These are phyloP conservation scores for Falciphora oryzae DNA, from an alignment of 2,329 filamentous ascomycete species.

Conservation along the genomic window DNA sequence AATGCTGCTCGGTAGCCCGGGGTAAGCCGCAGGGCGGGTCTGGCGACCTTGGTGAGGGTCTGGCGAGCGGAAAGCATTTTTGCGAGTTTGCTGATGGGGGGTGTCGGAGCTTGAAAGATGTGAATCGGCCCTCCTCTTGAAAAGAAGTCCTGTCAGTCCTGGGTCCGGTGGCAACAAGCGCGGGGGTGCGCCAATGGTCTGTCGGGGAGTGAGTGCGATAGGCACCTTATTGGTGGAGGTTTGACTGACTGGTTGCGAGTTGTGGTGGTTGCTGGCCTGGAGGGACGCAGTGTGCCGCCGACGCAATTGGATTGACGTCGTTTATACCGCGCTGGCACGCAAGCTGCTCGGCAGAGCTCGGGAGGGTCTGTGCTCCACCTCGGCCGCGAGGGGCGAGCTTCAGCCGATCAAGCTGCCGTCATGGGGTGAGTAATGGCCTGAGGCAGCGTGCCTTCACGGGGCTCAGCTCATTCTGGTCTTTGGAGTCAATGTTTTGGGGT, in stretches of 20 bases:
- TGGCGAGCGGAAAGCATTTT: constrained; percentile 58
- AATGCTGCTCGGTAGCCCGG: constrained; percentile 48
- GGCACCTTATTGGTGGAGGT: not conserved
- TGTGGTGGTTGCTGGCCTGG: not conserved
- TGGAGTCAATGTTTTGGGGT: not conserved
- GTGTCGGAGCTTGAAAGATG: not conserved
- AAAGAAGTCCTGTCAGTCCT: not conserved
- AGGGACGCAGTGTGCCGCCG: not conserved
- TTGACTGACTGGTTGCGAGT: not conserved
- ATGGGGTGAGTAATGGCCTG: not conserved
- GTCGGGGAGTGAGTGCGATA: not conserved
- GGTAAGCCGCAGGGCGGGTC: constrained; percentile 41
- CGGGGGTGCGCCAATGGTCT: not conserved
- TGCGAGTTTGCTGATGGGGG: constrained; percentile 18
- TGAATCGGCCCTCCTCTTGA: not conserved
- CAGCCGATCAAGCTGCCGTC: not conserved
- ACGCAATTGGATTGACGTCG: not conserved
- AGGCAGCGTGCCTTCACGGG: not conserved
- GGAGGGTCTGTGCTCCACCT: not conserved
- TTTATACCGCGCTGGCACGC: not conserved
- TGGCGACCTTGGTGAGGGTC: constrained; percentile 46
- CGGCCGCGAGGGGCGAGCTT: not conserved
- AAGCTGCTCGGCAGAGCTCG: not conserved
- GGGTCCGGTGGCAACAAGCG: not conserved
- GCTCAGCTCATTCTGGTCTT: not conserved